These are phyloP conservation scores for Spinacia oleracea DNA, from an alignment of 179 eudicot species.

Conservation along the genomic window DNA sequence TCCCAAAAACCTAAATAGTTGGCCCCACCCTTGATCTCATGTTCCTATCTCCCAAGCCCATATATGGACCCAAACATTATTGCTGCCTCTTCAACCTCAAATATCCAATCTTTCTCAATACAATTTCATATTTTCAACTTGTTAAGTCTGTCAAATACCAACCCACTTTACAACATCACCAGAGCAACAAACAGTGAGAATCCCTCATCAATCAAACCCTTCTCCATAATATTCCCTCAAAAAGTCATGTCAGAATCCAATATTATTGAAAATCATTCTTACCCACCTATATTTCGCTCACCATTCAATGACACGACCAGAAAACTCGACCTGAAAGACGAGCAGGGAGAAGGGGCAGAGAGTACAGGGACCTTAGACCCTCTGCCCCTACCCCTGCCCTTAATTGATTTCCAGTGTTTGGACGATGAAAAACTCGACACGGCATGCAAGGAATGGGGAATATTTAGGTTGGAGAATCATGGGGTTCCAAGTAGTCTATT, in stretches of 20 bases:
- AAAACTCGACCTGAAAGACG: slow-evolving; percentile 3
- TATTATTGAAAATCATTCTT: slow-evolving; percentile 29
- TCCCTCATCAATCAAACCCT: neutral
- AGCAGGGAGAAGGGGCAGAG: neutral
- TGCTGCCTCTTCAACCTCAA: slow-evolving; percentile 15
- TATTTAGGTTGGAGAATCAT: slow-evolving; percentile 71
- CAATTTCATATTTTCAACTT: neutral
- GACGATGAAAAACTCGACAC: slow-evolving; percentile 28
- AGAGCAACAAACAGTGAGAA: neutral
- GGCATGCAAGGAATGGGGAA: slow-evolving; percentile 65
- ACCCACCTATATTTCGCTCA: slow-evolving; percentile 40
- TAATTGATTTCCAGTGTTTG: slow-evolving; percentile 46
- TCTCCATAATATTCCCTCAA: neutral
- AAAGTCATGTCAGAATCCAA: slow-evolving; percentile 18
- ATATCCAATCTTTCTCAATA: neutral
- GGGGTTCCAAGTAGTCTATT: slow-evolving; percentile 55
- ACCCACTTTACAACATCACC: slow-evolving; percentile 11
- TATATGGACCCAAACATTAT: slow-evolving; percentile 1
- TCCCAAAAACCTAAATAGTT: neutral
- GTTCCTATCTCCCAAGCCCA: slow-evolving; percentile 7
- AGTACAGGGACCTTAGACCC: neutral
- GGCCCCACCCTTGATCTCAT: slow-evolving; percentile 8
- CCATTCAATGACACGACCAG: neutral
- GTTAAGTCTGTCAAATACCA: neutral
- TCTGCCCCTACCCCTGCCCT: slow-evolving; percentile 47